Percentiles rank a stretch among this genome's conserved stretches.
Conservation (phyloP, 2,329 filamentous ascomycete species). For the Amylocarpus encephaloides region DNA sequence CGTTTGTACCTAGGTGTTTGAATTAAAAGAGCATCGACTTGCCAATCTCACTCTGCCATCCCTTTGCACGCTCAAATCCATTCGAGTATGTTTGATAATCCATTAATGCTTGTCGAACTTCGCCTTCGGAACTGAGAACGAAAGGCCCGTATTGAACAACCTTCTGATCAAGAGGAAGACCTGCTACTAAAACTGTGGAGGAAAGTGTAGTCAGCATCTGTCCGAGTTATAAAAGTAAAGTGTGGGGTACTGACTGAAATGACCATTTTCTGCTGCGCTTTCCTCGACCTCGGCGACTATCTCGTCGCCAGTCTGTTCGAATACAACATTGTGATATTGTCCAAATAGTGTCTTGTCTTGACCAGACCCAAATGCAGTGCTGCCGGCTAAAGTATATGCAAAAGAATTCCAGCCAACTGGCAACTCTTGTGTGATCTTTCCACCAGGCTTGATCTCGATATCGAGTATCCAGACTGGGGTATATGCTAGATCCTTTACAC, state of each 20-base stretch:
- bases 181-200: conserved; percentile 60
- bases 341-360: conserved; percentile 47
- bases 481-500: conserved; percentile 84
- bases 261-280: conserved; percentile 48
- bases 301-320: conserved; percentile 70
- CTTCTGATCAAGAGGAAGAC: conserved; percentile 71
- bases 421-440: conserved; percentile 65
- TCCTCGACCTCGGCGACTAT: conserved; percentile 65
- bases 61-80: conserved; percentile 71
- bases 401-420: conserved; percentile 86
- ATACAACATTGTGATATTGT: conserved; percentile 84
- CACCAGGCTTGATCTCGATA: conserved; percentile 72
- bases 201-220: conserved; percentile 11
- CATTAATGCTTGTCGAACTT: conserved; percentile 68
- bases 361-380: conserved; percentile 53
- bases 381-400: conserved; percentile 75
- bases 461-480: conserved; percentile 97
- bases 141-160: conserved; percentile 83
- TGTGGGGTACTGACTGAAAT: conserved; percentile 33
- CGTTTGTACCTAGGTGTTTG: too few species aligned
- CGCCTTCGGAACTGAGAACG: conserved; percentile 65
- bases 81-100: conserved; percentile 69
- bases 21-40: conserved; percentile 39
- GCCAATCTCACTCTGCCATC: conserved; percentile 83
- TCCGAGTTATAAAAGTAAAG: background rate